A percentile compares a stretch with the other conserved stretches of the same genome.
Evolutionary conservation across 202 grass and related monocot genomes (phyloP).

Genomic region (Musa balbisiana): DNA sequence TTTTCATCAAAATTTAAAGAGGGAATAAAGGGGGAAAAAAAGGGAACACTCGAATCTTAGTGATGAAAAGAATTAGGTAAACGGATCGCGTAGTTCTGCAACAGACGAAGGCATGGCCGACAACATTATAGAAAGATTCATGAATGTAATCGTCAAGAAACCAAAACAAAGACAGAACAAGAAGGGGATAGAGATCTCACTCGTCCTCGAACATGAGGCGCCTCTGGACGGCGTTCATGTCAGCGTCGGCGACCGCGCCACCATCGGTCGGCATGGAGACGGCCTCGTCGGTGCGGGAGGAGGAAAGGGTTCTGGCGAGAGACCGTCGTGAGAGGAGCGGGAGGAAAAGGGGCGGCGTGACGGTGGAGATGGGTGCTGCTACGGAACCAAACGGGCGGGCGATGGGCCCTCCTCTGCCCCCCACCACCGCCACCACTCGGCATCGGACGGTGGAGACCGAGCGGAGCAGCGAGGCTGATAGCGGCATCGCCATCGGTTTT

Average conservation of each 20-base stretch:
- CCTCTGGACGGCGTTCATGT: constrained; percentile 77
- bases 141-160: too few relatives aligned
- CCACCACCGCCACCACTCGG: constrained; percentile 3
- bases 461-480: neutral
- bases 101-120: too few relatives aligned
- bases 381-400: too few relatives aligned
- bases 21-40: neutral
- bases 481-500: constrained; percentile 21
- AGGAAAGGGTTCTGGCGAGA: neutral
- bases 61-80: too few relatives aligned
- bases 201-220: constrained; percentile 94
- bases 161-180: neutral
- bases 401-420: constrained; percentile 34
- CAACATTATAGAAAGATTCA: too few relatives aligned
- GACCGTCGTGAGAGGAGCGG: too few relatives aligned
- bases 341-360: neutral
- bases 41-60: too few relatives aligned
- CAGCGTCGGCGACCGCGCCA: constrained; percentile 30
- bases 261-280: constrained; percentile 33
- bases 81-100: too few relatives aligned
- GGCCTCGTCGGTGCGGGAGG: neutral
- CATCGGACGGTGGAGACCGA: neutral
- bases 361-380: neutral
- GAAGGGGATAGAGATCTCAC: constrained; percentile 28
- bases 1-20: neutral